These are phyloP conservation scores for Petunia hybrid DNA, from an alignment of 305 asterid species.

Conservation along the genomic window DNA sequence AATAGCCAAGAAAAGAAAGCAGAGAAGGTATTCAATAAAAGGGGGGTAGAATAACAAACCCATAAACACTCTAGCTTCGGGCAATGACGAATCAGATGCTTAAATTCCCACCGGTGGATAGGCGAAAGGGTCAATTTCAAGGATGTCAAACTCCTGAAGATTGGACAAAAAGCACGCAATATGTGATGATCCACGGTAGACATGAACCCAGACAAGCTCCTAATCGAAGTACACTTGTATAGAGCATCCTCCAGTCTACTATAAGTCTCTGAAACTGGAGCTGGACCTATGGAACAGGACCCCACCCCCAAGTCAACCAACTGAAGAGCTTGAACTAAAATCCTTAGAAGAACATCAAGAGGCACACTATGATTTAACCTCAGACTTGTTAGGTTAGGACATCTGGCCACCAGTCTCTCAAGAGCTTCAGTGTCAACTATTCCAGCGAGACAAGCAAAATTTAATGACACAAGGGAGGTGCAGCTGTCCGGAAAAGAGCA, in stretches of 20 bases:
- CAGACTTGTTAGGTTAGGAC: constrained; percentile 43
- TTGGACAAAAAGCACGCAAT: background rate
- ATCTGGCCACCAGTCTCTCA: background rate
- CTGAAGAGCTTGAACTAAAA: constrained; percentile 49
- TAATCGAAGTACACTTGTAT: background rate
- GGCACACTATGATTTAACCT: constrained; percentile 44
- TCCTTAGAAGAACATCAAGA: constrained; percentile 43
- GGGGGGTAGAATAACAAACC: constrained; percentile 19
- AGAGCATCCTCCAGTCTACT: background rate
- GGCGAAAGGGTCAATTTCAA: background rate
- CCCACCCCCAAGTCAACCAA: constrained; percentile 52
- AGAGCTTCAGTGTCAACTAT: constrained; percentile 32
- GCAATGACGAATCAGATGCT: background rate
- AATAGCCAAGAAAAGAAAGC: background rate
- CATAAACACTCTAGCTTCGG: background rate
- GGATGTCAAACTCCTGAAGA: background rate
- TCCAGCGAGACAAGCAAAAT: constrained; percentile 44
- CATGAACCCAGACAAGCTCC: background rate
- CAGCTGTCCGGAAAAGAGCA: constrained; percentile 50
- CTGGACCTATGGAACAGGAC: constrained; percentile 31
- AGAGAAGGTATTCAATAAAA: background rate
- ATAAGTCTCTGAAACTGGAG: background rate
- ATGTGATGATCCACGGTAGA: background rate
- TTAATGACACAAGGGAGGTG: constrained; percentile 45
- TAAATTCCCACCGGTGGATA: too few species aligned